phyloP scores from a whole-genome alignment of 257 asterid species.

The Primulina tabacum region DNA sequence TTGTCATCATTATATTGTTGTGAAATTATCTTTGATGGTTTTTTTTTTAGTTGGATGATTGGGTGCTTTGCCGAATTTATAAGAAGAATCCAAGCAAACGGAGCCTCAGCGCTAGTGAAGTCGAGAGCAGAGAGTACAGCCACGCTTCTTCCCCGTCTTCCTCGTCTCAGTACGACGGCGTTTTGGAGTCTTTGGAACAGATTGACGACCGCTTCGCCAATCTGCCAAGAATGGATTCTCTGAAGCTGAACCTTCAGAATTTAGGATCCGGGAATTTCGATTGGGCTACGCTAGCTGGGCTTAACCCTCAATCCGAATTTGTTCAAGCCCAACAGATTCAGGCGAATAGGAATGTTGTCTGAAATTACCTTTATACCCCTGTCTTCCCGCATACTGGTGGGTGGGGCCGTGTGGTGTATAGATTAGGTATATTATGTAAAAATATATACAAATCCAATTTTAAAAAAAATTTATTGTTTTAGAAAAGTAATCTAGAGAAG shows the following conservation, averaged over 20 bases:
- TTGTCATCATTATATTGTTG: too few relatives aligned
- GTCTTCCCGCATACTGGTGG: conserved; percentile 19
- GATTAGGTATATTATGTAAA: too few relatives aligned
- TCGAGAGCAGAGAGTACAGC: conserved; percentile 40
- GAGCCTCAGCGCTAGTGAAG: conserved; percentile 26
- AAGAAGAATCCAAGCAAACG: conserved; percentile 55
- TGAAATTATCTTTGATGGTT: too few relatives aligned
- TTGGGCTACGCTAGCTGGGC: conserved; percentile 54
- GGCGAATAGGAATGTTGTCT: conserved; percentile 9
- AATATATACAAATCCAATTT: too few relatives aligned
- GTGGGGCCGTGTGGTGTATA: too few relatives aligned
- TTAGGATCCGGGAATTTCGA: conserved; percentile 52
- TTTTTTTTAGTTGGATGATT: conserved; percentile 57
- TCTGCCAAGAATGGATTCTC: conserved; percentile 34
- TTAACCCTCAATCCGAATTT: conserved; percentile 36
- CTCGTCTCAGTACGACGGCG: conserved; percentile 47
- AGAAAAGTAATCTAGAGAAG: too few relatives aligned
- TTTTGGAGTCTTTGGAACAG: conserved; percentile 44
- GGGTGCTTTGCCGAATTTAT: conserved; percentile 83
- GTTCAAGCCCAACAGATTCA: conserved; percentile 27
- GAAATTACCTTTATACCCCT: conserved; percentile 35
- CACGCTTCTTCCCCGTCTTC: conserved; percentile 45
- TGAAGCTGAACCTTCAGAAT: conserved; percentile 37
- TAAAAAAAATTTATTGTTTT: too few relatives aligned
- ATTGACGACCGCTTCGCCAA: conserved; percentile 37